Evolutionary conservation across 148 eudicot genomes (phyloP).

Genomic region (Agrostemma githago): DNA sequence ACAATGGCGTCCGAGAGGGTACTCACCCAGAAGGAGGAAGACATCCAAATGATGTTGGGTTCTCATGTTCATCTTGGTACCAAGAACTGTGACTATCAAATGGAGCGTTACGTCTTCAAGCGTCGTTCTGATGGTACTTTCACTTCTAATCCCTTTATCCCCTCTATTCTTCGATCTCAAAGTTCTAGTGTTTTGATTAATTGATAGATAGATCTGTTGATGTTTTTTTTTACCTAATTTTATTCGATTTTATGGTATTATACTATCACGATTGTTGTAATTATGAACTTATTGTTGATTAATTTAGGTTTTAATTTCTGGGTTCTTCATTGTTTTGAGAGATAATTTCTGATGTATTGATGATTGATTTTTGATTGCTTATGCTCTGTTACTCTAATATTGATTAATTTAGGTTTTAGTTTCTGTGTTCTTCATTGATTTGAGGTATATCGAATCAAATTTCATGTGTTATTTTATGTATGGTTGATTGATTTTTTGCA

Average conservation of each 20-base stretch:
- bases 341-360: no score
- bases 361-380: no score
- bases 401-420: no score
- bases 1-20: conserved; percentile 16
- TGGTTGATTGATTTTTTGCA: no score
- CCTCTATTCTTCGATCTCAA: background rate
- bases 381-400: no score
- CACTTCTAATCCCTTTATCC: background rate
- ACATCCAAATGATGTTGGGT: conserved; percentile 67
- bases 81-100: conserved; percentile 70
- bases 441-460: no score
- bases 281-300: no score
- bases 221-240: background rate
- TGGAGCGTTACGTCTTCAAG: conserved; percentile 68
- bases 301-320: no score
- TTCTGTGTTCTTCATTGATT: no score
- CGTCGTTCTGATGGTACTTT: conserved; percentile 63
- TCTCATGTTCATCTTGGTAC: conserved; percentile 69
- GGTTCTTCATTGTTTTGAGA: no score
- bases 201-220: background rate
- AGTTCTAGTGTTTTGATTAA: background rate
- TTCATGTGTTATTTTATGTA: no score
- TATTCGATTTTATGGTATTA: background rate
- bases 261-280: no score
- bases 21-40: conserved; percentile 43